Conservation (phyloP, 257 asterid genomes). For the Thymus quinquecostatus region DNA sequence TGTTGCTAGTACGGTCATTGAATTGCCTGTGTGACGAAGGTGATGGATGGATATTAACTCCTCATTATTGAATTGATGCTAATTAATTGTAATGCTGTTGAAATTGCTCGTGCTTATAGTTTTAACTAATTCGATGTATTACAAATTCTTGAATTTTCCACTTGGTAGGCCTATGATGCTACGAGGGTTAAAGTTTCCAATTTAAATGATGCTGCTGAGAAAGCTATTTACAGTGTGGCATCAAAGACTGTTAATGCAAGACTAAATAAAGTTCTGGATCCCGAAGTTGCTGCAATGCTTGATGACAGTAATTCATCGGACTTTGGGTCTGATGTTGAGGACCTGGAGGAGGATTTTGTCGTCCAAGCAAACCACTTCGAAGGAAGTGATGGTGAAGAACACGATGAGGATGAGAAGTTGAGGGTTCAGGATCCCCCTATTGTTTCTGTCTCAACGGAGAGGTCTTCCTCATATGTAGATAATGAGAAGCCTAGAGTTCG, state of each 20-base stretch:
- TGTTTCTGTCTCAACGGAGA: constrained; percentile 28
- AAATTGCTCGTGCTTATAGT: background rate
- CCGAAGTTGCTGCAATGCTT: constrained; percentile 79
- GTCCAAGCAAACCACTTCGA: constrained; percentile 68
- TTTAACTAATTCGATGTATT: background rate
- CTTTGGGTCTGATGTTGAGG: constrained; percentile 81
- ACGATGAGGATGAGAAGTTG: constrained; percentile 38
- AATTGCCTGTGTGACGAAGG: background rate
- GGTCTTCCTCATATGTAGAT: constrained; percentile 12
- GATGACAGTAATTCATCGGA: constrained; percentile 62
- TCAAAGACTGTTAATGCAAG: constrained; percentile 58
- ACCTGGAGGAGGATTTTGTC: constrained; percentile 89
- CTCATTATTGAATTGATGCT: constrained; percentile 4
- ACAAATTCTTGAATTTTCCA: constrained; percentile 16
- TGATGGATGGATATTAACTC: background rate
- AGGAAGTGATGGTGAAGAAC: constrained; percentile 45
- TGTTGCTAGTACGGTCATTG: background rate
- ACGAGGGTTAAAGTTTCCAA: constrained; percentile 61
- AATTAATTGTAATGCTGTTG: constrained; percentile 8
- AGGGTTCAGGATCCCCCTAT: constrained; percentile 24
- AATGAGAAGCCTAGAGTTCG: constrained; percentile 57
- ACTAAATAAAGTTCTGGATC: constrained; percentile 73
- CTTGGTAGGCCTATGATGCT: constrained; percentile 86
- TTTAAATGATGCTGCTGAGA: constrained; percentile 49
- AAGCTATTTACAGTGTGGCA: constrained; percentile 55